phyloP scores from a whole-genome alignment of 1,284 basidiomycete genomes.

The Pterula multifida region DNA sequence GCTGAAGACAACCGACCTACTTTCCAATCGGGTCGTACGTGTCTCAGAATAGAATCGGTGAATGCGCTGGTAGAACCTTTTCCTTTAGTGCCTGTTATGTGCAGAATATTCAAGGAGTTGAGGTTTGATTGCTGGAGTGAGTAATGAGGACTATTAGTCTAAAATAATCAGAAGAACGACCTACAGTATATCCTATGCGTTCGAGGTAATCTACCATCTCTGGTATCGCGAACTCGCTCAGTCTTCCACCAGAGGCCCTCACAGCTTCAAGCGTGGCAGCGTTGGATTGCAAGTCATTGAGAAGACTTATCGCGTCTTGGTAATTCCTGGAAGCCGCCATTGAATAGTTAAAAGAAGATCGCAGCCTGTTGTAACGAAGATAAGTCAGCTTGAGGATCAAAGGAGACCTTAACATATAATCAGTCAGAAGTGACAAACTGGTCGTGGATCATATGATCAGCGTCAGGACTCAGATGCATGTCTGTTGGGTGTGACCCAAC shows the following conservation, averaged over 20 bases:
- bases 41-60: conserved; percentile 62
- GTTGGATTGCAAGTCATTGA: conserved; percentile 94
- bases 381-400: background rate
- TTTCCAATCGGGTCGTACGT: conserved; percentile 55
- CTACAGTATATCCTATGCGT: conserved; percentile 78
- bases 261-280: conserved; percentile 82
- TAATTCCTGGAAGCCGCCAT: conserved; percentile 33
- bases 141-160: conserved; percentile 7
- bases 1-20: conserved; percentile 35
- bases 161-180: conserved; percentile 15
- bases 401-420: background rate
- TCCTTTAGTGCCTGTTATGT: conserved; percentile 98
- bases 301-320: conserved; percentile 71
- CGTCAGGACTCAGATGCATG: background rate
- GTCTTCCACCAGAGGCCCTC: conserved; percentile 62
- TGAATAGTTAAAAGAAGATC: background rate
- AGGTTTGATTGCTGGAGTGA: conserved; percentile 60
- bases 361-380: background rate
- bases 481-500: background rate
- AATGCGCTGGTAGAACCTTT: conserved; percentile 98
- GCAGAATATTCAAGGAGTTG: conserved; percentile 85
- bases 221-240: conserved; percentile 65
- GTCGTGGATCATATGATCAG: background rate
- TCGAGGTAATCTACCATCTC: conserved; percentile 88
- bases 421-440: too few species aligned